phyloP scores from a whole-genome alignment of 306 rosid genomes.

The Casuarina equisetifolia region DNA sequence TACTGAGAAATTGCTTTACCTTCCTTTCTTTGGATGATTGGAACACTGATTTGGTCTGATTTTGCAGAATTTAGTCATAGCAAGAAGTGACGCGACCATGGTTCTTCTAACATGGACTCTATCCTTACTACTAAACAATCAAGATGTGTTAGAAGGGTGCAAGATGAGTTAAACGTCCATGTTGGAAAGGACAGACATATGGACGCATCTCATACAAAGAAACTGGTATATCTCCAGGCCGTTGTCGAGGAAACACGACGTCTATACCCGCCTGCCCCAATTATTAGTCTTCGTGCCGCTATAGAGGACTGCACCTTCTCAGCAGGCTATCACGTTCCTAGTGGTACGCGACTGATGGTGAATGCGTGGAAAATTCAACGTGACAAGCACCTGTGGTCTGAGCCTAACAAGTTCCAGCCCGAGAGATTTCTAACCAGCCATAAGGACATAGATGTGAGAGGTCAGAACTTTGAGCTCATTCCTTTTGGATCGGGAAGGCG shows the following conservation, averaged over 20 bases:
- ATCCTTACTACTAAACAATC: not conserved
- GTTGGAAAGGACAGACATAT: constrained; percentile 18
- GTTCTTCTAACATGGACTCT: not conserved
- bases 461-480: constrained; percentile 26
- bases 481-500: constrained; percentile 30
- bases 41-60: not conserved
- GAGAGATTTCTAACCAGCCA: constrained; percentile 20
- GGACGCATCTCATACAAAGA: constrained; percentile 15
- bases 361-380: constrained; percentile 26
- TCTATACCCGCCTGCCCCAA: constrained; percentile 14
- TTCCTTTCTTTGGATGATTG: not conserved
- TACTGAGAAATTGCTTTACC: too few relatives aligned
- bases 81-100: not conserved
- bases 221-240: constrained; percentile 22
- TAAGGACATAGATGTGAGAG: constrained; percentile 11
- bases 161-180: constrained; percentile 22
- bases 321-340: not conserved
- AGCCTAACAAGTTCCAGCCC: constrained; percentile 8
- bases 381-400: not conserved
- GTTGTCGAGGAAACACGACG: constrained; percentile 24
- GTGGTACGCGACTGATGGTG: constrained; percentile 11
- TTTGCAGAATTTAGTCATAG: not conserved
- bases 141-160: not conserved
- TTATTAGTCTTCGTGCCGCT: constrained; percentile 5
- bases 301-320: constrained; percentile 25